Base-by-base conservation (phyloP, 352 stramenopile species). In the Phytophthora colocasiae region DNA sequence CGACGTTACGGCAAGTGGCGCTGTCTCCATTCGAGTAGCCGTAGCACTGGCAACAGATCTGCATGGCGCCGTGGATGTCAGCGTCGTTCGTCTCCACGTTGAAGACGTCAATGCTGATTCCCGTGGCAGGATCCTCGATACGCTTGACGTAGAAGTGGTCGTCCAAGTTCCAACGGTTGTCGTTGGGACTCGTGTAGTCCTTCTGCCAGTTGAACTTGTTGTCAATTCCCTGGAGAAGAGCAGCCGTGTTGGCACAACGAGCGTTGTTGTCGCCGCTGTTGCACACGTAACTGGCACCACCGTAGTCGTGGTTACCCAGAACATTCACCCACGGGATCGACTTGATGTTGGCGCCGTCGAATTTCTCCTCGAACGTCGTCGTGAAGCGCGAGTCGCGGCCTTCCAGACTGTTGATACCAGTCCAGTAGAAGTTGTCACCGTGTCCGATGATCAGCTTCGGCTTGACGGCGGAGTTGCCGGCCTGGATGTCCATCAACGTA, bases 341-440 rank as follows among this genome's bases (percentile, higher is more conserved):
- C 34, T 55, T 49, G 14, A 67, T 55, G 27, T 61, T 62, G 6
- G 7, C 12, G 2, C 44, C 59, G n/a, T 56, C 19, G 10, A 52
- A 67, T 9, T 62, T 62, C n/a, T 60, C 59, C 50, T 67, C 59
- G 12, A 67, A 61, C 6, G 59, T 67, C 12, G 49, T 67, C 2
- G 51, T 51, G 41, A 67, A 67, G 0, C 59, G 43, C 0, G 50
- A 67, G 26, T 62, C 59, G 1, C 59, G 59, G 0, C 22, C 59
- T 10, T 62, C 41, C 1, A 50, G 29, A 22, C 49, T 67, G 41
- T 60, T 67, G 36, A 67, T 62, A 10, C 59, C 59, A 2, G 50
- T 67, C 59, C 59, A 67, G 43, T 67, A 67, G 22, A 56, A 50
- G 34, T 60, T 61, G 34, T 67, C 59, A 32, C 59, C 51, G 15